Conservation (phyloP, 352 stramenopile species). For the Globisporangium recalcitrans region DNA sequence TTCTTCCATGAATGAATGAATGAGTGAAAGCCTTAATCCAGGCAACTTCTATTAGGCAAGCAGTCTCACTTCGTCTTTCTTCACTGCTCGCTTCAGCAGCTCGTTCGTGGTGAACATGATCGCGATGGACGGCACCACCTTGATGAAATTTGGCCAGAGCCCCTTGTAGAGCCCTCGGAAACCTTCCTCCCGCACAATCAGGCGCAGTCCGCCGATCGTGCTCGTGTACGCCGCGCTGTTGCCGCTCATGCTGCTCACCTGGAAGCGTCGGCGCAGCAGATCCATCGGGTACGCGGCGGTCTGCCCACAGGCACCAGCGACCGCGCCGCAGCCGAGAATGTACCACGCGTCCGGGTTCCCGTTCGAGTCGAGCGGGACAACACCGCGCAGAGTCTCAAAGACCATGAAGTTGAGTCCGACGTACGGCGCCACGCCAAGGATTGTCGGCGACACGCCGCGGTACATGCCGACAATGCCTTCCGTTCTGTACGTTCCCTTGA, state of each 20-base stretch:
- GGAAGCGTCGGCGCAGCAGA: conserved; percentile 65
- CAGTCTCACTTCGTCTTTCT: conserved; percentile 13
- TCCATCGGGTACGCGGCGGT: conserved; percentile 76
- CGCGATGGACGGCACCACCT: conserved; percentile 73
- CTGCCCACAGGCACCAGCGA: conserved; percentile 64
- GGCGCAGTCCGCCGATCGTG: conserved; percentile 39
- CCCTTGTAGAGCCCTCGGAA: conserved; percentile 65
- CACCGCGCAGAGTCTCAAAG: conserved; percentile 55
- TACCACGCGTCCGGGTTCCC: conserved; percentile 49
- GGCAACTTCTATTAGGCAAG: neutral
- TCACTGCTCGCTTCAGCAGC: conserved; percentile 45
- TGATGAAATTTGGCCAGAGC: conserved; percentile 63
- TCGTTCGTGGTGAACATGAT: conserved; percentile 84
- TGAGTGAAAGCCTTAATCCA: neutral
- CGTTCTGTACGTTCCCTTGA: conserved; percentile 40
- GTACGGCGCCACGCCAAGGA: conserved; percentile 70
- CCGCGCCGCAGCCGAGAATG: conserved; percentile 50
- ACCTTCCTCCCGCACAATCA: conserved; percentile 50
- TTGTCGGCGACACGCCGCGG: conserved; percentile 49
- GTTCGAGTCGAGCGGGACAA: conserved; percentile 35
- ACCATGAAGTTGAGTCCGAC: conserved; percentile 76
- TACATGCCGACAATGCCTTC: conserved; percentile 63
- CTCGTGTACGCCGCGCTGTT: conserved; percentile 35
- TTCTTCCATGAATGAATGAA: neutral
- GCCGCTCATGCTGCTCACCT: conserved; percentile 46